Conservation (phyloP, 768 basidiomycete species). For the Kwoniella heveanensis region DNA sequence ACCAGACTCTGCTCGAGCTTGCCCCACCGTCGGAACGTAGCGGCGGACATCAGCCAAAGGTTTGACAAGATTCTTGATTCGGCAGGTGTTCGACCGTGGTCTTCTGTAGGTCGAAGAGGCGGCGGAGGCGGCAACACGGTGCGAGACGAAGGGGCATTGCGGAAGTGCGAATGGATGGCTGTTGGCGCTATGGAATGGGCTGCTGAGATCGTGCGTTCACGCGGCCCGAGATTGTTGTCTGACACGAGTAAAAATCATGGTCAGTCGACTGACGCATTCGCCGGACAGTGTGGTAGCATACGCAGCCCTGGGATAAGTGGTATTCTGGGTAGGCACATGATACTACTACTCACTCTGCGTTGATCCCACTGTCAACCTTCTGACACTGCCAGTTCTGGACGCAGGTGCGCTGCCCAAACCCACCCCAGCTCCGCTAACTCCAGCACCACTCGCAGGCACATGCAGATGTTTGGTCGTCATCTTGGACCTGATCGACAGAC, state of each 20-base stretch:
- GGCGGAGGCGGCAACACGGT: slow-evolving; percentile 54
- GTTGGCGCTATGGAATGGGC: slow-evolving; percentile 46
- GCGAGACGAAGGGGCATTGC: slow-evolving; percentile 8
- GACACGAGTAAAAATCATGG: not conserved
- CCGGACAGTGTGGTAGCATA: not conserved
- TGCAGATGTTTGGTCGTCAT: slow-evolving; percentile 46
- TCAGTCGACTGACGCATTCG: no score
- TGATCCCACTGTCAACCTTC: slow-evolving; percentile 6
- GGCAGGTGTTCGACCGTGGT: slow-evolving; percentile 56
- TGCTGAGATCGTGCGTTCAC: slow-evolving; percentile 30
- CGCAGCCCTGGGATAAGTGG: not conserved
- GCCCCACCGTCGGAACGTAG: slow-evolving; percentile 85
- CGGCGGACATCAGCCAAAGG: slow-evolving; percentile 91
- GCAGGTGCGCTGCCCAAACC: not conserved
- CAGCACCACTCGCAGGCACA: slow-evolving; percentile 30
- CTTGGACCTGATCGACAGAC: slow-evolving; percentile 23
- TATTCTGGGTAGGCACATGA: no score
- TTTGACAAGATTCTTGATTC: slow-evolving; percentile 75
- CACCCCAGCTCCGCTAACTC: not conserved
- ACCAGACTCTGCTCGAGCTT: slow-evolving; percentile 87
- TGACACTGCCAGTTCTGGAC: slow-evolving; percentile 8
- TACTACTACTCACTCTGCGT: slow-evolving; percentile 15
- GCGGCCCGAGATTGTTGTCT: slow-evolving; percentile 1
- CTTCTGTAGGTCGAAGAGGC: slow-evolving; percentile 56
- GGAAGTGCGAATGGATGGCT: slow-evolving; percentile 45